phyloP scores from a whole-genome alignment of 73 alveolate genomes.

The Tetrahymena thermophila region DNA sequence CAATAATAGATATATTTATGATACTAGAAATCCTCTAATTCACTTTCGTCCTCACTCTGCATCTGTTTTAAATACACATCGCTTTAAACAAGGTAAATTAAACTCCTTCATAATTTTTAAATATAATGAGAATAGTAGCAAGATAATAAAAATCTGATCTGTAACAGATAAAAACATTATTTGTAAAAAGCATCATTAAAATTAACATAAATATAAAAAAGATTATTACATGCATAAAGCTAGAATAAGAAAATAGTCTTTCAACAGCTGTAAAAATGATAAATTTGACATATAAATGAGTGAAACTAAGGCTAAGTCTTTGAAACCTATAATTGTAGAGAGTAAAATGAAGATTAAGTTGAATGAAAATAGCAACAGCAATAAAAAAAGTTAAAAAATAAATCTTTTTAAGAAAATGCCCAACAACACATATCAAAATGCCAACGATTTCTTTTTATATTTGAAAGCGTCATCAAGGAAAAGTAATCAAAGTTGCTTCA shows the following conservation, averaged over 20 bases:
- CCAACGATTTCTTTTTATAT: background rate
- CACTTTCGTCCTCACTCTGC: slow-evolving; percentile 2
- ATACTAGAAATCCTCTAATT: background rate
- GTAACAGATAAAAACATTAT: background rate
- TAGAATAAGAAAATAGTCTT: background rate
- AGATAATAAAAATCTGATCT: background rate
- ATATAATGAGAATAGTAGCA: background rate
- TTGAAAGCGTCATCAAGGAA: background rate
- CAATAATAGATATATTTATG: background rate
- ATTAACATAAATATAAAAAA: background rate
- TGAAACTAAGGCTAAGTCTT: background rate
- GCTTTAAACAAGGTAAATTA: background rate
- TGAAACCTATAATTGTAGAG: background rate
- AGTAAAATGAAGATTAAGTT: background rate
- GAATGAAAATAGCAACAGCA: background rate
- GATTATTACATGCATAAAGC: background rate
- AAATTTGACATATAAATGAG: background rate
- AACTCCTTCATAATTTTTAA: background rate
- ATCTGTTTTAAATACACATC: background rate
- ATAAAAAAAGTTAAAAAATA: background rate
- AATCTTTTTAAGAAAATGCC: background rate
- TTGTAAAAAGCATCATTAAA: background rate
- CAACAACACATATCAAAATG: background rate
- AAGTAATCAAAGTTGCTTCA: background rate
- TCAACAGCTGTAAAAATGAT: background rate